Evolutionary conservation across 2,329 filamentous ascomycete genomes (phyloP).

Genomic region (Fusarium humuli): DNA sequence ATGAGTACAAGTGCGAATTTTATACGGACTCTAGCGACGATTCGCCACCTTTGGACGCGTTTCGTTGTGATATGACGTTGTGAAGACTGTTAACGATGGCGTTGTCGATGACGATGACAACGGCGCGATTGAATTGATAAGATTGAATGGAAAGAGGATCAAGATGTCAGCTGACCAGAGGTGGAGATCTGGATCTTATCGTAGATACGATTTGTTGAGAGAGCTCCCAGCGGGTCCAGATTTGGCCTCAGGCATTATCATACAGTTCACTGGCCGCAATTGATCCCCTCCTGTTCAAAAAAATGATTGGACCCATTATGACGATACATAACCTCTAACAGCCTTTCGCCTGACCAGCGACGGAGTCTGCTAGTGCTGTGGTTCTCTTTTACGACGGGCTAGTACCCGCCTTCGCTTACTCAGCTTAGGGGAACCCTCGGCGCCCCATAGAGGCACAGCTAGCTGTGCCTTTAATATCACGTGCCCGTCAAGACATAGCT

Average conservation of each 20-base stretch:
- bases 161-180: background rate
- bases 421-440: too few species aligned
- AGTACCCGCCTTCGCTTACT: too few species aligned
- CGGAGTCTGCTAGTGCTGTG: background rate
- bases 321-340: background rate
- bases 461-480: too few species aligned
- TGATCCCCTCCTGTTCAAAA: background rate
- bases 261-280: background rate
- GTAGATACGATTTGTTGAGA: background rate
- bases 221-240: accelerated
- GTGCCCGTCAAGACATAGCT: too few species aligned
- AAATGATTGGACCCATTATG: background rate
- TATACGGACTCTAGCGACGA: background rate
- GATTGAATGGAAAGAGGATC: background rate
- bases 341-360: background rate
- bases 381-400: background rate
- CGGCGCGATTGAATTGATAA: background rate
- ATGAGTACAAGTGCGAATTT: conserved; percentile 5
- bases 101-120: background rate
- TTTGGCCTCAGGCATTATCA: background rate
- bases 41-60: background rate
- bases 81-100: background rate
- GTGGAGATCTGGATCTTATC: background rate
- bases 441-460: too few species aligned
- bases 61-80: background rate